phyloP scores from a whole-genome alignment of 371 early-diverging fungal species.

The Parasitella parasitica region DNA sequence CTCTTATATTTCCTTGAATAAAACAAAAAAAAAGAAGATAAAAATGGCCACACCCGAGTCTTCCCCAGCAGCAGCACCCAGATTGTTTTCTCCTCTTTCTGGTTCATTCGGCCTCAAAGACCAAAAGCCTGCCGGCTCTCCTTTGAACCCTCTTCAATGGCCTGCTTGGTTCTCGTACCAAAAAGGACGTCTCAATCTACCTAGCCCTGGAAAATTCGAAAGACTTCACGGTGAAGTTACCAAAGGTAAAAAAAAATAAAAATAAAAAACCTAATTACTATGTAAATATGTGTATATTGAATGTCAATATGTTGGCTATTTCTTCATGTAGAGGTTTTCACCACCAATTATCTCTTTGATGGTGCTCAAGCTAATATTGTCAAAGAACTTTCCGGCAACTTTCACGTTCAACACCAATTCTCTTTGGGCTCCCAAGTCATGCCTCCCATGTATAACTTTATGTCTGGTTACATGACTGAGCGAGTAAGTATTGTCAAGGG shows the following conservation, averaged over 20 bases:
- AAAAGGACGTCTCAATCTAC: constrained; percentile 67
- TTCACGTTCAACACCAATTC: constrained; percentile 93
- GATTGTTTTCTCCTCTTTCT: constrained; percentile 23
- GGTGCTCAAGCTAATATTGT: constrained; percentile 94
- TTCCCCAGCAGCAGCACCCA: constrained; percentile 20
- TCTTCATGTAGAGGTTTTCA: constrained; percentile 68
- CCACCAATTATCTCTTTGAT: constrained; percentile 86
- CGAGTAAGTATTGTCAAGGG: constrained; percentile 27
- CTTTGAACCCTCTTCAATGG: constrained; percentile 64
- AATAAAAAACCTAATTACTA: neutral
- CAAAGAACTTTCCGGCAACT: constrained; percentile 87
- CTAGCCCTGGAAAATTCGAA: constrained; percentile 89
- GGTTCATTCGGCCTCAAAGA: constrained; percentile 28
- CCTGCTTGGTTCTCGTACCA: constrained; percentile 60
- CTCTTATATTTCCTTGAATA: neutral
- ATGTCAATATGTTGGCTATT: neutral
- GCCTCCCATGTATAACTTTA: constrained; percentile 91
- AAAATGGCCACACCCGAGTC: constrained; percentile 23
- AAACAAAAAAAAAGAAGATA: neutral
- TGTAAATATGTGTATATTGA: neutral
- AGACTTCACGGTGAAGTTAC: constrained; percentile 77
- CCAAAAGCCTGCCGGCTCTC: constrained; percentile 41
- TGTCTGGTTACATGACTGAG: constrained; percentile 70
- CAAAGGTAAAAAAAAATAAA: too few species aligned
- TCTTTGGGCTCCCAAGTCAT: constrained; percentile 80